Base-by-base conservation (phyloP, 768 basidiomycete species). In the Mycena polygramma region DNA sequence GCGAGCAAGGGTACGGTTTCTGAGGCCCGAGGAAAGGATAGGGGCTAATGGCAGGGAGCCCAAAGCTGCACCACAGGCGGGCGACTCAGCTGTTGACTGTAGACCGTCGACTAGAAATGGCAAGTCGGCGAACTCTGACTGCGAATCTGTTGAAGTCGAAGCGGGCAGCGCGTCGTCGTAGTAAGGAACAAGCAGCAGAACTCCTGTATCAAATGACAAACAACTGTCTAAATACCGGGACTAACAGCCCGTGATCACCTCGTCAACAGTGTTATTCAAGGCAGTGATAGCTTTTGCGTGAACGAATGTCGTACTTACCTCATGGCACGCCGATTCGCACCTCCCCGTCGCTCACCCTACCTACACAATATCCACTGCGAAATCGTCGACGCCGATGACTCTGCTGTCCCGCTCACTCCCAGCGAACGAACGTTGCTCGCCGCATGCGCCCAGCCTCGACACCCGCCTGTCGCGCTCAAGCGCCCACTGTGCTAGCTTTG, bases 21-120 rank as follows among this genome's bases (percentile, higher is more conserved):
- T 57, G 55, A 57, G 55, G 55, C 39, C 19, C 55, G 39, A 39
- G 39, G 37, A 41, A 41, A 43, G 36, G 13, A 57, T n/a, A 20
- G 55, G 55, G 37, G 39, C 20, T 20, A 41, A 57, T 39, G 37
- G 37, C 37, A 57, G 37, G 55, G 55, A 43, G 55, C 37, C 55
- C 55, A 57, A 41, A 57, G 55, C 55, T 57, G 37, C 55, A 57
- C 55, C 55, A 57, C 55, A 7, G 55, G 55, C 55, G 37, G 20
- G 9, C 55, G 39, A 57, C 39, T 2, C 9, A n/a, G 55, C 37
- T 57, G 55, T 39, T n/a, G 55, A 22, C 55, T 22, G 55, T 57
- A 41, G 55, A 57, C 55, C 55, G n/a, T 57, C 8, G 20, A 43
- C 17, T 57, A 41, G 55, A 57, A 57, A 24, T 57, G 55, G 55